phyloP scores from a whole-genome alignment of 202 grass and related monocot genomes.

The Panicum hallii region DNA sequence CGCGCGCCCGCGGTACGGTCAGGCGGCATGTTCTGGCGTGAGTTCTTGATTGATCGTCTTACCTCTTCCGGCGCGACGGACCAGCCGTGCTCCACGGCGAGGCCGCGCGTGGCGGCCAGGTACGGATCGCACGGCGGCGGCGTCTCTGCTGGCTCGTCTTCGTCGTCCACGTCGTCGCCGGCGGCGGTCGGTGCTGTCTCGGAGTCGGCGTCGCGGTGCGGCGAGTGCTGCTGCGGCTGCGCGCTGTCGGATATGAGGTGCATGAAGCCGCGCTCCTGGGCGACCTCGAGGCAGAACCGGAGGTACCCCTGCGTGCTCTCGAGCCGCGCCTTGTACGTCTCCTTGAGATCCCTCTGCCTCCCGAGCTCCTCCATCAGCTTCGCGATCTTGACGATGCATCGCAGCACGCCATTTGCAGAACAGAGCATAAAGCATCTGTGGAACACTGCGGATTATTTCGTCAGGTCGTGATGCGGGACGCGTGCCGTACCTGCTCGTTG shows the following conservation, averaged over 20 bases:
- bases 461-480: not conserved
- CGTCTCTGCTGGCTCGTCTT: not conserved
- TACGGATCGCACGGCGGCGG: constrained; percentile 37
- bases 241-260: constrained; percentile 46
- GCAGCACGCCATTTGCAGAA: not conserved
- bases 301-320: constrained; percentile 69
- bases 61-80: constrained; percentile 62
- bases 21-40: not conserved
- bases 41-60: not conserved
- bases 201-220: not conserved
- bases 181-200: not conserved
- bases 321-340: constrained; percentile 58
- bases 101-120: constrained; percentile 38
- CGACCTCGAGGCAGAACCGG: constrained; percentile 63
- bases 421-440: not conserved
- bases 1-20: no score
- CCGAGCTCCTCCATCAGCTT: constrained; percentile 51
- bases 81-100: constrained; percentile 58
- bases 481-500: constrained; percentile 40
- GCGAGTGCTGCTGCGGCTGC: not conserved
- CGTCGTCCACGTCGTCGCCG: not conserved
- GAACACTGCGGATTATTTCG: not conserved
- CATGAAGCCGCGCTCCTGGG: constrained; percentile 63
- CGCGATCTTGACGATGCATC: constrained; percentile 20
- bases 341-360: constrained; percentile 62